These are phyloP conservation scores for Flaveria floridana DNA, from an alignment of 140 eudicot species.

Conservation along the genomic window DNA sequence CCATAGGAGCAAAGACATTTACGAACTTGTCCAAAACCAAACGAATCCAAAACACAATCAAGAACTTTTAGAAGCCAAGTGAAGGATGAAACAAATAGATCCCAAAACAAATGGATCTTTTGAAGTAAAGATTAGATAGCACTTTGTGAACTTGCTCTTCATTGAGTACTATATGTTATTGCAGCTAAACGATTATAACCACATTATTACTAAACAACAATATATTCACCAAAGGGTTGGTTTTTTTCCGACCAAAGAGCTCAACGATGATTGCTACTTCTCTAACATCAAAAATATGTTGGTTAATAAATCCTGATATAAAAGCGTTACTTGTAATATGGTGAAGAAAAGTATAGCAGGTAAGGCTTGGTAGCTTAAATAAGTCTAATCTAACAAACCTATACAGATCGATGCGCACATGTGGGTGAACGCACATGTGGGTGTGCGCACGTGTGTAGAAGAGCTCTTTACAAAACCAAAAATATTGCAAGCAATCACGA, in stretches of 20 bases:
- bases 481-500: no score
- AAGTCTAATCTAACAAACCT: not conserved
- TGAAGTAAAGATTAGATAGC: not conserved
- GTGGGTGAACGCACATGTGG: no score
- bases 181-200: not conserved
- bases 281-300: not conserved
- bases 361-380: not conserved
- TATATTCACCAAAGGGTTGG: not conserved
- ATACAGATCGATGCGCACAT: not conserved
- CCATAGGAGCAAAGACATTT: not conserved
- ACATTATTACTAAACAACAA: conserved; percentile 1
- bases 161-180: not conserved
- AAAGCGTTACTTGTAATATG: not conserved
- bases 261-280: not conserved
- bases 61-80: not conserved
- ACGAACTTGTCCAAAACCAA: not conserved
- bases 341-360: not conserved
- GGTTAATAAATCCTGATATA: not conserved
- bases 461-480: no score
- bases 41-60: conserved; percentile 3
- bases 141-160: not conserved
- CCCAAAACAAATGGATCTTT: not conserved
- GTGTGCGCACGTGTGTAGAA: no score
- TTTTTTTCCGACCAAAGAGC: not conserved
- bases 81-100: not conserved